phyloP scores from a whole-genome alignment of 1,139 yeast genomes.

The Yamadazyma triangularis region DNA sequence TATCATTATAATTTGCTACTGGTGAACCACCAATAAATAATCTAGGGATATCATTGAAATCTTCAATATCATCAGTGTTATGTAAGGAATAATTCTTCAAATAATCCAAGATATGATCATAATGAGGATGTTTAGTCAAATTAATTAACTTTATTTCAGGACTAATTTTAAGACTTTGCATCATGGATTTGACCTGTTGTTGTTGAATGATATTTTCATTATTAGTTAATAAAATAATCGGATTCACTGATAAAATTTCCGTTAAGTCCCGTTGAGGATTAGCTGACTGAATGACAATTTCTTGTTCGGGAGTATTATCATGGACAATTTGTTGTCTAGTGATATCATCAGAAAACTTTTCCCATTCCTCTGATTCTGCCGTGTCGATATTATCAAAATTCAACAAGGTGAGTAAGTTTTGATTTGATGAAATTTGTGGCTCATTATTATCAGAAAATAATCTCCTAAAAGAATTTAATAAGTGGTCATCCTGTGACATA shows the following conservation, averaged over 20 bases:
- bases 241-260: conserved; percentile 27
- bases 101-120: conserved; percentile 19
- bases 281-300: not conserved
- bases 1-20: conserved; percentile 22
- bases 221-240: conserved; percentile 21
- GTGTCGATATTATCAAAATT: conserved; percentile 11
- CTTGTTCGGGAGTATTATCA: not conserved
- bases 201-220: conserved; percentile 16
- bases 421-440: not conserved
- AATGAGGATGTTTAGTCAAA: conserved; percentile 29
- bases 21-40: conserved; percentile 31
- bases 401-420: conserved; percentile 6
- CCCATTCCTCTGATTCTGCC: conserved; percentile 11
- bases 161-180: conserved; percentile 20
- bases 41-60: conserved; percentile 20
- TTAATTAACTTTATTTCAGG: conserved; percentile 30
- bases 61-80: conserved; percentile 7
- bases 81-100: conserved; percentile 16
- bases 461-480: not conserved
- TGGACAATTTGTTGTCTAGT: not conserved
- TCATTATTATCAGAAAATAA: not conserved
- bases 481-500: not conserved
- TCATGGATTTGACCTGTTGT: conserved; percentile 17
- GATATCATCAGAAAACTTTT: conserved; percentile 9
- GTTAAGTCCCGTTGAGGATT: conserved; percentile 20